These are phyloP conservation scores for Kluyveromyces lactis DNA, from an alignment of 805 yeast species.

Conservation along the genomic window DNA sequence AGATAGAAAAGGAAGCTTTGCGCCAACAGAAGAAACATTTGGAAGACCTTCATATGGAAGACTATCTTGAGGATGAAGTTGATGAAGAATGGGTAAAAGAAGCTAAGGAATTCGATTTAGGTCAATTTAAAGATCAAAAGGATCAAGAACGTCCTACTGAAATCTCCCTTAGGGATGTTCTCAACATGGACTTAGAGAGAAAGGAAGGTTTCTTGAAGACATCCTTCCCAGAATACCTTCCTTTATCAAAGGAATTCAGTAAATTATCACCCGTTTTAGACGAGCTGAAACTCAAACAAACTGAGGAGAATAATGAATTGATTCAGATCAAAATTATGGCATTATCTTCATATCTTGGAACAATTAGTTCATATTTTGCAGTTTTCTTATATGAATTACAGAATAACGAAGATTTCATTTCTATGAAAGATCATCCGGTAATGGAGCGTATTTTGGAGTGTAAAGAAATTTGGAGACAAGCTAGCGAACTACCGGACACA, in stretches of 20 bases:
- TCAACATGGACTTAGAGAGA: constrained; percentile 44
- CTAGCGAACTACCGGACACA: constrained; percentile 41
- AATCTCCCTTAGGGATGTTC: constrained; percentile 36
- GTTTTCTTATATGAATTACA: constrained; percentile 51
- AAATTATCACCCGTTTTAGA: constrained; percentile 36
- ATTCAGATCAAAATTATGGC: constrained; percentile 54
- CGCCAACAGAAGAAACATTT: constrained; percentile 77
- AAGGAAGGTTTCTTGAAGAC: constrained; percentile 46
- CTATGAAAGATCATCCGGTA: constrained; percentile 79
- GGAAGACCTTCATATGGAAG: constrained; percentile 66
- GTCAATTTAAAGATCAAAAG: constrained; percentile 28
- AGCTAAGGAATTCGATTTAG: constrained; percentile 40
- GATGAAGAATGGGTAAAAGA: constrained; percentile 67
- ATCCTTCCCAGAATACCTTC: constrained; percentile 76
- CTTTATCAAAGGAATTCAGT: constrained; percentile 57
- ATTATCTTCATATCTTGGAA: constrained; percentile 67
- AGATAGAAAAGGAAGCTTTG: constrained; percentile 80
- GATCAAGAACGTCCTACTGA: constrained; percentile 23
- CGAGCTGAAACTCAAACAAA: constrained; percentile 24
- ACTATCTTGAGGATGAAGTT: constrained; percentile 65
- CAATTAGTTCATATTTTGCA: constrained; percentile 73
- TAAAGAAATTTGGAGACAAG: constrained; percentile 86
- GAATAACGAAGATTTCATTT: constrained; percentile 44
- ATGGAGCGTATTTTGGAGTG: constrained; percentile 81
- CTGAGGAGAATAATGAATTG: constrained; percentile 29